phyloP scores from a whole-genome alignment of 2,329 filamentous ascomycete species.

The Monosporascus ibericus region DNA sequence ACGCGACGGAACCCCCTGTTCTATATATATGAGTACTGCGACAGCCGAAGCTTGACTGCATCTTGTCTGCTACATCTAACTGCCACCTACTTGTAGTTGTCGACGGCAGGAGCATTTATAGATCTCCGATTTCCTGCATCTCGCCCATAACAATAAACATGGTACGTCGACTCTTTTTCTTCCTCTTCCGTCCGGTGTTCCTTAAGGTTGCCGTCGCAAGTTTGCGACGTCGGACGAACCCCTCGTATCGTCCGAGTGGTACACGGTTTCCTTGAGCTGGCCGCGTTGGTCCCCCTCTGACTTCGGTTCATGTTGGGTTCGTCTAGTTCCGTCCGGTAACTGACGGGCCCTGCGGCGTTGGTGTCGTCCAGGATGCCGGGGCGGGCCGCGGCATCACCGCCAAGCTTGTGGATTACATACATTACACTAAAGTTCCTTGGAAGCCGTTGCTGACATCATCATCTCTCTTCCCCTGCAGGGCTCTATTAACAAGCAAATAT shows the following conservation, averaged over 20 bases:
- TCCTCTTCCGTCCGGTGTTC: slow-evolving; percentile 3
- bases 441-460: not conserved
- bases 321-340: not conserved
- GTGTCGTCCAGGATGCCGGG: not conserved
- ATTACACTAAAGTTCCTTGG: not conserved
- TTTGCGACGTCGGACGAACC: not conserved
- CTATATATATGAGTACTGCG: not conserved
- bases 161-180: slow-evolving; percentile 8
- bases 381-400: not conserved
- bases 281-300: not conserved
- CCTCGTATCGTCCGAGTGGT: not conserved
- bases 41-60: not conserved
- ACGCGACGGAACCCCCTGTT: not conserved
- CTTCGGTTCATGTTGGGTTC: not conserved
- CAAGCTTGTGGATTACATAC: not conserved
- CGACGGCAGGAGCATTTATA: not conserved
- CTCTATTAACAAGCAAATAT: slow-evolving; percentile 42
- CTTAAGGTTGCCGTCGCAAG: not conserved
- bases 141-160: slow-evolving; percentile 14
- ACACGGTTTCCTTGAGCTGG: not conserved
- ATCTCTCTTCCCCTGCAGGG: slow-evolving; percentile 27
- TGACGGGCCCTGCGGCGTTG: not conserved
- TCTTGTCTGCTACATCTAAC: not conserved
- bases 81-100: not conserved
- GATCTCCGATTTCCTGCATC: slow-evolving; percentile 5